Evolutionary conservation across 768 basidiomycete genomes (phyloP), one percentile per base, ranked within the genome.

Genomic region (Tylopilus vinaceipallidus): DNA sequence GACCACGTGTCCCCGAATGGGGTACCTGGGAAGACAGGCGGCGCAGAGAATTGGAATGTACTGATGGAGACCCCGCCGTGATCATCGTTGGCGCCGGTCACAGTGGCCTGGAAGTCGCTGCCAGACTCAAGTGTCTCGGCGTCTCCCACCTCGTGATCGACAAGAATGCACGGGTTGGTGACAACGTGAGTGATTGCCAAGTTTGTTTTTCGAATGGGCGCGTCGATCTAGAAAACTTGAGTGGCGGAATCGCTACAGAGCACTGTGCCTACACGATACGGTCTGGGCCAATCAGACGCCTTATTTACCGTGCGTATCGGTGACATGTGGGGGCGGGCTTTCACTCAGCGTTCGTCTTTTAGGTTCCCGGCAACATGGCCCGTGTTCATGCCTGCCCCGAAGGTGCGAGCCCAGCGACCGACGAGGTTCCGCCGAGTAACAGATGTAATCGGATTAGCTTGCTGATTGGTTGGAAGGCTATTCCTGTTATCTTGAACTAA

Each of bases 401-500:
- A 83, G 69, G 76, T 76, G 50, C 6, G 50, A n/a, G n/a, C n/a
- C n/a, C n/a, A n/a, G n/a, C n/a, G n/a, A n/a, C n/a, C n/a, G 11
- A 10, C 13, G 4, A n/a, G n/a, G 11, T 41, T 32, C 26, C 8
- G 7, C 45, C 13, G 10, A 4, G 32, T 36, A 19, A 26, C 7
- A 39, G 8, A 53, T n/a, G 11, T 14, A 34, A 6, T 52, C 29
- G 13, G 6, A 23, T 13, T 43, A 82, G 79, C 72, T 87, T n/a
- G 84, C 78, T 2, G 79, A 81, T 53, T 87, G 82, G 80, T 66
- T 86, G 14, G 84, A 87, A 59, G 69, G 67, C 4, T 88, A 86
- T 52, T 82, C 79, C 0, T 71, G 77, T 4, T 61, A 73, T 3
- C 71, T 85, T 29, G 85, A 86, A 47, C 63, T 88, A 33, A 78